Evolutionary conservation across 768 basidiomycete species (phyloP), one percentile per base, ranked within the genome.

Genomic region (Candolleomyces efflorescens): DNA sequence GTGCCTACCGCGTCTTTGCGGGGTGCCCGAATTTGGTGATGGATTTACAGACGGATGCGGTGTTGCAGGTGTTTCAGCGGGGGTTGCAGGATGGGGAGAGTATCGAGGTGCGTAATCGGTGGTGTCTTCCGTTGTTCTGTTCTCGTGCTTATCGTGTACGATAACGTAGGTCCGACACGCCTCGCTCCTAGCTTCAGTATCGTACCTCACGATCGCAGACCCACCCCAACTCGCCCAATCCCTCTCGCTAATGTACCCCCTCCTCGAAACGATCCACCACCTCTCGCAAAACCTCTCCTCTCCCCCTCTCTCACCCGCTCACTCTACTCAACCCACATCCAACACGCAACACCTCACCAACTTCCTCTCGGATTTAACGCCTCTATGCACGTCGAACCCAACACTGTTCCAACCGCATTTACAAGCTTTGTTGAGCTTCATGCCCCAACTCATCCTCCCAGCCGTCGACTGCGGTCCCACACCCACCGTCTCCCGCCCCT

Each of bases 381-480:
- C 90, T 0, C 80, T 94, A 12, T 83, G 87, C 24, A 72, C 81
- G 5, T 78, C 85, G 1, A 80, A 89, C 58, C 86, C 92, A 0
- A 72, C 75, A 1, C 75, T 93, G n/a, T 94, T 94, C 64, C 76
- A 79, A 20, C 83, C 87, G 0, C 92, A 94, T 66, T 75, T 94
- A 7, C 73, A 75, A 7, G 81, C 82, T 0, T 73, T 94, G 22
- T 75, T 93, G 18, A 74, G 81, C 0, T 92, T 92, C 68, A 75
- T 92, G 27, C 86, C 87, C 0, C 75, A 81, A 1, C 74, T 92
- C 17, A 83, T 91, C n/a, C 78, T 90, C 43, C 87, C 89, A 0
- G 68, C 70, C 11, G 70, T 75, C 2, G 81, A 83, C 55, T 71
- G 70, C 37, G 82, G 81, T 0, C 78, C 77, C 0, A 82, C 81